A percentile compares a stretch with the other conserved stretches of the same genome.
Evolutionary conservation across 176 grass and related monocot genomes (phyloP).

Genomic region (Pontederia paniculata): DNA sequence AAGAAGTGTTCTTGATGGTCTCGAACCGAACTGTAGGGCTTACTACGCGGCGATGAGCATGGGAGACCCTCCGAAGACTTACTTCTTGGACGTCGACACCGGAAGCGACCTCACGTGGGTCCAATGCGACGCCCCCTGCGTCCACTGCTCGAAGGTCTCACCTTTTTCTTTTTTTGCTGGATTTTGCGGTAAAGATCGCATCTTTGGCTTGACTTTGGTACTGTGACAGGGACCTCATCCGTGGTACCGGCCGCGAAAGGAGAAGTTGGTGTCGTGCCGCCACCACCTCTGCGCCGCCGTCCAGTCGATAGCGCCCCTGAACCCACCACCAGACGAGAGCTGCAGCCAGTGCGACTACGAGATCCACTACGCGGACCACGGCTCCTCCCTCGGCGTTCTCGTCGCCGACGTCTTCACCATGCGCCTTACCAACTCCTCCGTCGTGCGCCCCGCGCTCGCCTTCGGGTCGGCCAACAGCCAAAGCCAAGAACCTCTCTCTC

Average conservation of each 20-base stretch:
- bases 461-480: slow-evolving; percentile 44
- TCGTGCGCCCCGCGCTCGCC: slow-evolving; percentile 43
- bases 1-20: too few species aligned
- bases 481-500: neutral
- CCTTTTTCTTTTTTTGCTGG: neutral
- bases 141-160: slow-evolving; percentile 58
- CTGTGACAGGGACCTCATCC: slow-evolving; percentile 52
- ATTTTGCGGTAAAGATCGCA: neutral
- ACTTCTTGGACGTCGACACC: slow-evolving; percentile 86
- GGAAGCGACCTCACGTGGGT: slow-evolving; percentile 95
- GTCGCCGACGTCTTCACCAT: slow-evolving; percentile 46
- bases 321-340: neutral
- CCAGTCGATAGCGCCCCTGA: neutral
- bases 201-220: neutral
- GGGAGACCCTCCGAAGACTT: slow-evolving; percentile 68
- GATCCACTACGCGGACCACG: slow-evolving; percentile 73
- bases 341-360: slow-evolving; percentile 56
- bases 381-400: slow-evolving; percentile 65
- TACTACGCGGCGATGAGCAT: slow-evolving; percentile 65
- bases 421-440: slow-evolving; percentile 51
- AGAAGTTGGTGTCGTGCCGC: slow-evolving; percentile 43
- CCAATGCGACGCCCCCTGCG: slow-evolving; percentile 81
- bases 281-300: slow-evolving; percentile 46
- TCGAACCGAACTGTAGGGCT: slow-evolving; percentile 25
- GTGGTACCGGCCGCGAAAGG: slow-evolving; percentile 37